Conservation (phyloP, 495 filamentous ascomycete genomes). For the Trichoderma asperelloides region DNA sequence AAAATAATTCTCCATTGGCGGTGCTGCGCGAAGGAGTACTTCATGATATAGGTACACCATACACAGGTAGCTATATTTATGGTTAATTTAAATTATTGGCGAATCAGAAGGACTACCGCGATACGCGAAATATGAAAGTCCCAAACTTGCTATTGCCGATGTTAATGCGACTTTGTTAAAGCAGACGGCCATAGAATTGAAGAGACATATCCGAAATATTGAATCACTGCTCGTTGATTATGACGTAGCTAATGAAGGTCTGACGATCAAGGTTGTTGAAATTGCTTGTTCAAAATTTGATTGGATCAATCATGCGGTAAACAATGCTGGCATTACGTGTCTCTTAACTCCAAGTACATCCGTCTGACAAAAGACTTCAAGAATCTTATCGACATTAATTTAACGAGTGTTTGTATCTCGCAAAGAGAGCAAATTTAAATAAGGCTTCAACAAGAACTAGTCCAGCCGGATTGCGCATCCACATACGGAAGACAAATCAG, state of each 20-base stretch:
- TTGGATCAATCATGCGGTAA: conserved; percentile 53
- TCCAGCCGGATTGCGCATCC: conserved; percentile 30
- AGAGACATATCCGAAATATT: conserved; percentile 19
- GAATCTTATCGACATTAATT: conserved; percentile 34
- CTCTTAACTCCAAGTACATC: conserved; percentile 36
- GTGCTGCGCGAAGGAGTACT: conserved; percentile 26
- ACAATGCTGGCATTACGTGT: conserved; percentile 62
- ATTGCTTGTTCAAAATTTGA: conserved; percentile 38
- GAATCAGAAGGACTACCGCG: conserved; percentile 29
- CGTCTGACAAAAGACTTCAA: conserved; percentile 21
- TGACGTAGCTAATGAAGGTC: conserved; percentile 22
- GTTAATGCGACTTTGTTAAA: conserved; percentile 18
- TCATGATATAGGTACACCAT: background rate
- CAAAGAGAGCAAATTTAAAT: conserved; percentile 34
- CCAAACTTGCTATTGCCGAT: conserved; percentile 25
- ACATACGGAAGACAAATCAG: background rate
- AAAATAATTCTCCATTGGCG: conserved; percentile 21
- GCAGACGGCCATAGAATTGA: conserved; percentile 19
- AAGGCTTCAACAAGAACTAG: conserved; percentile 23
- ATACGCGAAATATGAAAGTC: conserved; percentile 28
- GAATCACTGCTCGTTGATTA: conserved; percentile 21
- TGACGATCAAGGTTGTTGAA: conserved; percentile 22
- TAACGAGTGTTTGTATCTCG: conserved; percentile 37
- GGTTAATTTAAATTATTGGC: background rate
- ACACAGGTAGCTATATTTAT: background rate